Base-by-base conservation (phyloP, 1,284 basidiomycete genomes). In the Cutaneotrichosporon sp. region DNA sequence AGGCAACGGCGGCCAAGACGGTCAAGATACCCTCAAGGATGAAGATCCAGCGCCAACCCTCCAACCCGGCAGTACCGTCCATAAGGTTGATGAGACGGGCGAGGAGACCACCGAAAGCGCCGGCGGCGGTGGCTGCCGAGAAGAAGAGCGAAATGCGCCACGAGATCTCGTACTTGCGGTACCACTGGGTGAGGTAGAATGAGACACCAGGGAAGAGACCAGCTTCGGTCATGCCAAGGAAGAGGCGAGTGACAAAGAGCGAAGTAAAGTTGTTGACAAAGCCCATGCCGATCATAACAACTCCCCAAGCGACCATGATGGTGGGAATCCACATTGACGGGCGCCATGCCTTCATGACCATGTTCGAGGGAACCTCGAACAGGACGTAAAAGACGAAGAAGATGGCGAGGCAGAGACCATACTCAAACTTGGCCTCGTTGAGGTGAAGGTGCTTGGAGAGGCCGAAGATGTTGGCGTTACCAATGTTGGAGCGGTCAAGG, bases 11-110 rank as follows among this genome's bases (percentile, higher is more conserved):
- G 2, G 87, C 86, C 26, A 90, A 9, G 32, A 90, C 84, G 3
- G 90, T 91, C 30, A 81, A 81, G 46, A 90, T 81, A 10, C 89
- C 90, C 77, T 91, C 89, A 4, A 91, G 80, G 65, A 91, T 90
- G 79, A 90, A 90, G 73, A 90, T 89, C 89, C 89, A 90, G 61
- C 70, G 64, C 84, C 78, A 81, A 0, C 80, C 80, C 9, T 74
- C 65, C 64, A 75, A 74, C 2, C 72, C 73, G 14, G 68, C 72
- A 13, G 73, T 65, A 10, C 78, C 80, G 63, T 80, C 73, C 79
- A 81, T 81, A 56, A 79, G 70, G 64, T 76, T 73, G 63, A 82
- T 76, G 14, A 76, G 69, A 56, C 77, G 74, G 16, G 76, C 75
- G n/a, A 81, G 73, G 0, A 81, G 70, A 62, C 80, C 81, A 4